phyloP scores from a whole-genome alignment of 495 filamentous ascomycete genomes.

The Xanthoparmelia taractica region DNA sequence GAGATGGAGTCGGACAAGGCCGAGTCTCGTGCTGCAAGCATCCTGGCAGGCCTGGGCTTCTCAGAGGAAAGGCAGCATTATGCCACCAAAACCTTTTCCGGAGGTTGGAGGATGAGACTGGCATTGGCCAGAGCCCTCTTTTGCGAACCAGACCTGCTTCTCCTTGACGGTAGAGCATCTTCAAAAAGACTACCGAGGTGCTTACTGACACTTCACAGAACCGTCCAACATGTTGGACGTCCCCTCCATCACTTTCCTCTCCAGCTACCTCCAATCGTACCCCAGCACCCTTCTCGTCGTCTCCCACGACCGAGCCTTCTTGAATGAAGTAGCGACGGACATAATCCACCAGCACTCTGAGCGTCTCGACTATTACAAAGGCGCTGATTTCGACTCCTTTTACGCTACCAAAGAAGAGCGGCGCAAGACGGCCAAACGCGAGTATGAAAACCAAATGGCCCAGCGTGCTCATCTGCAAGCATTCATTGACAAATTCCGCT shows the following conservation, averaged over 20 bases:
- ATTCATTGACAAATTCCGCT: conserved; percentile 99
- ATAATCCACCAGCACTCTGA: conserved; percentile 98
- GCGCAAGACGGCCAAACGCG: conserved; percentile 89
- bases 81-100: conserved; percentile 95
- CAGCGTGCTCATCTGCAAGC: conserved; percentile 83
- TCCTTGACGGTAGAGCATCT: conserved; percentile 63
- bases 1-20: conserved; percentile 99
- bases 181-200: neutral
- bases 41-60: conserved; percentile 95
- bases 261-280: conserved; percentile 90
- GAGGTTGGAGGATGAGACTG: conserved; percentile 98
- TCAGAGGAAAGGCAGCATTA: conserved; percentile 86
- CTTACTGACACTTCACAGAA: conserved; percentile 46
- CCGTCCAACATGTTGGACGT: conserved; percentile 99
- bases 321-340: conserved; percentile 99
- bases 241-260: conserved; percentile 97
- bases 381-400: conserved; percentile 92
- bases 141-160: conserved; percentile 92
- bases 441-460: conserved; percentile 98
- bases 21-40: conserved; percentile 88
- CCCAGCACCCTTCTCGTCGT: conserved; percentile 94
- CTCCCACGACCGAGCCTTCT: conserved; percentile 96
- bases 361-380: conserved; percentile 96
- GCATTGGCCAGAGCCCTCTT: conserved; percentile 92
- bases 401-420: conserved; percentile 97